A percentile compares a stretch with the other conserved stretches of the same genome.
phyloP scores from a whole-genome alignment of 1,284 basidiomycete species.

The Thelephora terrestris region DNA sequence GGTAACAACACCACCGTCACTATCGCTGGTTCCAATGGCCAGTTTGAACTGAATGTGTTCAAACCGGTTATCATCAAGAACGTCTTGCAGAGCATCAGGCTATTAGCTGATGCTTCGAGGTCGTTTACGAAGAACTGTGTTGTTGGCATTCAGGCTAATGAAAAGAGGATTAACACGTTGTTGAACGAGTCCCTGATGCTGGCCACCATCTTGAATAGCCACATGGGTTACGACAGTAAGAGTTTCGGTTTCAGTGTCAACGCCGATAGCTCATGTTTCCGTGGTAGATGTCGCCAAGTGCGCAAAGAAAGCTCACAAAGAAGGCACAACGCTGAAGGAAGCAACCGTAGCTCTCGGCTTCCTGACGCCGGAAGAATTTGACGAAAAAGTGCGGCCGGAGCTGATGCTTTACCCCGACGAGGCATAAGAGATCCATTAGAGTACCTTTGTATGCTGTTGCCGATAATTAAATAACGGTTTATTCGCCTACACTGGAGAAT shows the following conservation, averaged over 20 bases:
- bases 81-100: slow-evolving; percentile 89
- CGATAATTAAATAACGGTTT: background rate
- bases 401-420: slow-evolving; percentile 74
- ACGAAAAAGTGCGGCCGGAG: slow-evolving; percentile 92
- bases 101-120: slow-evolving; percentile 84
- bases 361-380: slow-evolving; percentile 88
- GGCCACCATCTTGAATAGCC: slow-evolving; percentile 89
- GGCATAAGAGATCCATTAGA: slow-evolving; percentile 18
- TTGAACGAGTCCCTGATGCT: slow-evolving; percentile 96
- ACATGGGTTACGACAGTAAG: slow-evolving; percentile 92
- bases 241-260: slow-evolving; percentile 15
- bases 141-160: slow-evolving; percentile 93
- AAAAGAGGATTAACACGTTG: slow-evolving; percentile 82
- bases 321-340: slow-evolving; percentile 93
- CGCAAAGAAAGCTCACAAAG: slow-evolving; percentile 99
- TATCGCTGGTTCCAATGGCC: slow-evolving; percentile 89
- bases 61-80: slow-evolving; percentile 99
- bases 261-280: slow-evolving; percentile 5
- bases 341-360: slow-evolving; percentile 85
- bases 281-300: slow-evolving; percentile 86
- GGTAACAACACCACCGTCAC: slow-evolving; percentile 95
- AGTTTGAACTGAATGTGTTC: slow-evolving; percentile 99
- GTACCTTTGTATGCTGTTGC: background rate
- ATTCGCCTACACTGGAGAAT: no score
- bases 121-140: slow-evolving; percentile 98